Percentiles rank a stretch among this genome's conserved stretches.
Evolutionary conservation across 2,329 filamentous ascomycete species (phyloP).

Genomic region (Neophaeococcomyces aloes): DNA sequence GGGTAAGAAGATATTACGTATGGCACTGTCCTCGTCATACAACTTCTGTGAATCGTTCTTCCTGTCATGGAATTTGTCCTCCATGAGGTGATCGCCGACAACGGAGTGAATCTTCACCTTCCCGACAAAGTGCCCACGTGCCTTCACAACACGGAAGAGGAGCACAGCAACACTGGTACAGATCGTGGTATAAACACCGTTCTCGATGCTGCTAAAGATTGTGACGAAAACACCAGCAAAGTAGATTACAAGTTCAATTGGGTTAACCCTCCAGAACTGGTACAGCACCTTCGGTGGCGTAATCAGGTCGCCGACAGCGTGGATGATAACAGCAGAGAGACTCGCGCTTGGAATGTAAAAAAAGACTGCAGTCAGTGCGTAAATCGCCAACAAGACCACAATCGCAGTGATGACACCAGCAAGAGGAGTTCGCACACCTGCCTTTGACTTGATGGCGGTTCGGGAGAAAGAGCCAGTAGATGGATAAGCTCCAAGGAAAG

Average conservation of each 20-base stretch:
- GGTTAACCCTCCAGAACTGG: conserved; percentile 89
- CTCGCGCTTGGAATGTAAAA: conserved; percentile 81
- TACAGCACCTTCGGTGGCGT: conserved; percentile 85
- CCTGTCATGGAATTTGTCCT: conserved; percentile 44
- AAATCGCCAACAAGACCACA: conserved; percentile 81
- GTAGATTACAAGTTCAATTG: conserved; percentile 83
- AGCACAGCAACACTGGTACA: conserved; percentile 65
- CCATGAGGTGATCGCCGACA: conserved; percentile 61
- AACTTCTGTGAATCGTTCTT: not conserved
- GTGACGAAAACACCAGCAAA: conserved; percentile 86
- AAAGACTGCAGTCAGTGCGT: conserved; percentile 78
- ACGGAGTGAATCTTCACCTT: conserved; percentile 75
- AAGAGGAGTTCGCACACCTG: conserved; percentile 82
- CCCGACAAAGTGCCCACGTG: conserved; percentile 74
- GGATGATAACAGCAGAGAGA: conserved; percentile 83
- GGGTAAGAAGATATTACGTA: conserved; percentile 74
- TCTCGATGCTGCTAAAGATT: conserved; percentile 77
- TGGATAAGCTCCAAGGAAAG: conserved; percentile 84
- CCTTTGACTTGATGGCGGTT: conserved; percentile 94
- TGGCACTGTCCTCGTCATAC: conserved; percentile 22
- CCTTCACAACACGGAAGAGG: conserved; percentile 72
- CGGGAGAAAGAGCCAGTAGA: conserved; percentile 92
- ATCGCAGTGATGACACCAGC: conserved; percentile 79
- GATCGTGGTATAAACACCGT: conserved; percentile 84
- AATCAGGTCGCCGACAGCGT: conserved; percentile 86